A percentile compares a stretch with the other conserved stretches of the same genome.
Conservation (phyloP, 1,284 basidiomycete species). For the Pascua sp. region DNA sequence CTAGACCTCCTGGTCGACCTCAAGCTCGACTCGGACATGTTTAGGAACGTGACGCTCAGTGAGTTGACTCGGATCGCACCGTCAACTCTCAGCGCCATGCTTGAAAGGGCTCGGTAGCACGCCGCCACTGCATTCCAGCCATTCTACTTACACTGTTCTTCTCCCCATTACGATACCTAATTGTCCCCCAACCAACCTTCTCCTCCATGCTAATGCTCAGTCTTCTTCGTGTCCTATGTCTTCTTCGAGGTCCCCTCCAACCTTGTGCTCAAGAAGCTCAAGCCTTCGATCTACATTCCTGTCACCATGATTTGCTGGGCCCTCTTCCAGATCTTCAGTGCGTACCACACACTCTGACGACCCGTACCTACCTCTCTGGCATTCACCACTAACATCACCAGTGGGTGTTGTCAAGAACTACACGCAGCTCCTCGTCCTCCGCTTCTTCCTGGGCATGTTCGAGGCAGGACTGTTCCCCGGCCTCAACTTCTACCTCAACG, state of each 20-base stretch:
- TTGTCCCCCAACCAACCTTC: too few relatives aligned
- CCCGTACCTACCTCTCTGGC: too few relatives aligned
- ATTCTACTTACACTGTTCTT: too few relatives aligned
- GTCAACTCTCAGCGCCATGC: too few relatives aligned
- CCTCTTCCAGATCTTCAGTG: constrained; percentile 42
- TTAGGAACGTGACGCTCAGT: too few relatives aligned
- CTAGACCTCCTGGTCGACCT: not conserved
- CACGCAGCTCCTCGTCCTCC: constrained; percentile 45
- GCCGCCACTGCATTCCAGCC: too few relatives aligned
- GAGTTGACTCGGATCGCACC: too few relatives aligned
- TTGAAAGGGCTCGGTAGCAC: too few relatives aligned
- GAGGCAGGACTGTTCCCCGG: constrained; percentile 48
- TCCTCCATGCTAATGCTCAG: constrained; percentile 9
- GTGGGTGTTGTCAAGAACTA: constrained; percentile 50
- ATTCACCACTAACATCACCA: not conserved
- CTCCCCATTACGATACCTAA: too few relatives aligned
- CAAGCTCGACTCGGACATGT: too few relatives aligned
- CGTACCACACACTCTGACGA: constrained; percentile 5
- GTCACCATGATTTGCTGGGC: constrained; percentile 42
- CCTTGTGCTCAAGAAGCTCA: constrained; percentile 50
- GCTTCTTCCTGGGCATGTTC: constrained; percentile 48
- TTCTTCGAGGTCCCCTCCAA: constrained; percentile 51
- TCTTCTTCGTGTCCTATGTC: constrained; percentile 47
- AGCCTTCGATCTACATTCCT: constrained; percentile 48
- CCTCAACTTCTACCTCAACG: constrained; percentile 49